Percentiles rank a stretch among this genome's conserved stretches.
Evolutionary conservation across 805 yeast genomes (phyloP).

Genomic region (Candida loeiensis): DNA sequence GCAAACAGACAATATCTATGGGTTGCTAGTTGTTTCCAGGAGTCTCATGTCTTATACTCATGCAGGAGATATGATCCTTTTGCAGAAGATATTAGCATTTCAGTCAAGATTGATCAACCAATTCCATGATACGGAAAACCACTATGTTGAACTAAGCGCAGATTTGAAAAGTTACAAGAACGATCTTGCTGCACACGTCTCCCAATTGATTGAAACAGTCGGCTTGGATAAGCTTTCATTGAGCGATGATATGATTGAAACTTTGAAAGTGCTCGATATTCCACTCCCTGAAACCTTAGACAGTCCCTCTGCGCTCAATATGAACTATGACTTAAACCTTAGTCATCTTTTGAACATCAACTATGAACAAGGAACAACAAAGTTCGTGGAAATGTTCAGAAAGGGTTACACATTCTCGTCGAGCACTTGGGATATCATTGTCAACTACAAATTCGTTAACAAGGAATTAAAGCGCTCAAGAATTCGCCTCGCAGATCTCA

Average conservation of each 20-base stretch:
- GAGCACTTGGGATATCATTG: slow-evolving; percentile 30
- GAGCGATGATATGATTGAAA: slow-evolving; percentile 14
- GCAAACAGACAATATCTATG: slow-evolving; percentile 30
- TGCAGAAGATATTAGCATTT: slow-evolving; percentile 23
- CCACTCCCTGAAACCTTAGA: not conserved
- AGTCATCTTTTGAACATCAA: slow-evolving; percentile 26
- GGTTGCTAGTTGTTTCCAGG: slow-evolving; percentile 24
- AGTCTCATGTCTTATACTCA: slow-evolving; percentile 18
- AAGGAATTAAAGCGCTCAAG: slow-evolving; percentile 17
- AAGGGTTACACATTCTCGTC: slow-evolving; percentile 31
- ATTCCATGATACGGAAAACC: slow-evolving; percentile 38
- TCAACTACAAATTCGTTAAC: slow-evolving; percentile 26
- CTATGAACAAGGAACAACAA: slow-evolving; percentile 21
- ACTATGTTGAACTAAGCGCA: slow-evolving; percentile 27
- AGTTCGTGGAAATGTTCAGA: slow-evolving; percentile 26
- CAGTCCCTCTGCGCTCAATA: not conserved
- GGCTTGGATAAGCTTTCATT: slow-evolving; percentile 4
- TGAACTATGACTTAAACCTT: slow-evolving; percentile 22
- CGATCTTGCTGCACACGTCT: slow-evolving; percentile 12
- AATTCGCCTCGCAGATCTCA: slow-evolving; percentile 18
- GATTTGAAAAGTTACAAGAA: slow-evolving; percentile 12
- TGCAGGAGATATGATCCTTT: slow-evolving; percentile 8
- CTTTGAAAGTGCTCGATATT: slow-evolving; percentile 2
- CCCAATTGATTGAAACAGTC: slow-evolving; percentile 7
- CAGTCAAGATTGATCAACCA: slow-evolving; percentile 31